phyloP scores from a whole-genome alignment of 1,284 basidiomycete genomes.

The Entoloma clypeatum region DNA sequence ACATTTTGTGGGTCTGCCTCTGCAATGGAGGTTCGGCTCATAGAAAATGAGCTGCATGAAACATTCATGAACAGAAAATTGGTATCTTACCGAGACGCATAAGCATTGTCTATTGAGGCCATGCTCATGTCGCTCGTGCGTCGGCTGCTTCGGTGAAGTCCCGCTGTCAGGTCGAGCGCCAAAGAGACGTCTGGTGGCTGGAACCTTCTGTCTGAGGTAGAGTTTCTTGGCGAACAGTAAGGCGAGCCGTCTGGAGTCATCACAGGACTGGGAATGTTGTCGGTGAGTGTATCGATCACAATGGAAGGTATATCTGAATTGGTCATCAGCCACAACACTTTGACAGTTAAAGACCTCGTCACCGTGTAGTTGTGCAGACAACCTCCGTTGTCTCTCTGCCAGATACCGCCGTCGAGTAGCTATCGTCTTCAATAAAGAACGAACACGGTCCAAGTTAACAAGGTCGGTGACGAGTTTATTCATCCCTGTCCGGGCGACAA shows the following conservation, averaged over 20 bases:
- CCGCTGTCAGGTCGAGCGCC: constrained; percentile 38
- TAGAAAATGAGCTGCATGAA: constrained; percentile 9
- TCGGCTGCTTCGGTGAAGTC: constrained; percentile 51
- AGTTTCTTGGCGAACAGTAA: constrained; percentile 37
- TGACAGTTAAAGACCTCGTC: constrained; percentile 6
- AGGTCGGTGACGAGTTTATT: constrained; percentile 79
- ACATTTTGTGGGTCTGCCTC: constrained; percentile 54
- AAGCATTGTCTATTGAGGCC: constrained; percentile 53
- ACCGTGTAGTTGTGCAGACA: constrained; percentile 31
- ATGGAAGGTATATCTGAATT: constrained; percentile 62
- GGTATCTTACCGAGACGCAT: constrained; percentile 43
- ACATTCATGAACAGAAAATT: constrained; percentile 5
- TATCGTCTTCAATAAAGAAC: constrained; percentile 74
- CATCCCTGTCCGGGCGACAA: constrained; percentile 71
- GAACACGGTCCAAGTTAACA: constrained; percentile 81
- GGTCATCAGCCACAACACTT: background rate
- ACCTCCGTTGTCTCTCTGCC: constrained; percentile 36
- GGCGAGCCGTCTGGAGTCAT: constrained; percentile 54
- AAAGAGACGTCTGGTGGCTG: constrained; percentile 47
- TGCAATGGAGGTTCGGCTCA: constrained; percentile 43
- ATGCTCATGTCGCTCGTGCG: constrained; percentile 58
- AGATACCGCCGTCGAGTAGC: constrained; percentile 71
- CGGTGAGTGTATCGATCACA: constrained; percentile 53
- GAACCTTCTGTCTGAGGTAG: constrained; percentile 37
- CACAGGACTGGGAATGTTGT: constrained; percentile 45